Conservation (phyloP, 225 moss, liverwort and hornwort genomes). For the Thuidium tamariscinum region DNA sequence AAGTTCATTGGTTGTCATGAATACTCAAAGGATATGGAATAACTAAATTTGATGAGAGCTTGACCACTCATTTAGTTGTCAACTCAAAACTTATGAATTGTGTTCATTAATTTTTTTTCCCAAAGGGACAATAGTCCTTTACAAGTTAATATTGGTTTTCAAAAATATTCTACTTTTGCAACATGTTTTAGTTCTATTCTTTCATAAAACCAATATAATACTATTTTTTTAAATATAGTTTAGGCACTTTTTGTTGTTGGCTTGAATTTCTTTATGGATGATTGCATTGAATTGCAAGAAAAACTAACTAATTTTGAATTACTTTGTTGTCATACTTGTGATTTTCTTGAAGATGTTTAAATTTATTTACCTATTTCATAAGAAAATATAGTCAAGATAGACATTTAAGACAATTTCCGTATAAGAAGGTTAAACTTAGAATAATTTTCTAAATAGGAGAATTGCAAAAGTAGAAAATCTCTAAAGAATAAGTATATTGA, state of each 20-base stretch:
- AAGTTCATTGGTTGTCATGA: too few relatives aligned
- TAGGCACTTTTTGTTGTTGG: not conserved
- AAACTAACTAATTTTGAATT: too few relatives aligned
- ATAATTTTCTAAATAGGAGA: not conserved
- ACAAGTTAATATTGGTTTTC: not conserved
- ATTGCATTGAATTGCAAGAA: too few relatives aligned
- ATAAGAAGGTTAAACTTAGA: not conserved
- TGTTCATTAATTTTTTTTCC: too few relatives aligned
- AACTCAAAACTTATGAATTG: too few relatives aligned
- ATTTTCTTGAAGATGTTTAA: not conserved
- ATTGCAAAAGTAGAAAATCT: not conserved
- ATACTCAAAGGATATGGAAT: too few relatives aligned
- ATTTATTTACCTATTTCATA: not conserved
- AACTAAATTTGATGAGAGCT: too few relatives aligned
- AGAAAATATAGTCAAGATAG: not conserved
- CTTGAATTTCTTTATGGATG: not conserved
- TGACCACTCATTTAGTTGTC: too few relatives aligned
- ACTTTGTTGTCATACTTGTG: not conserved
- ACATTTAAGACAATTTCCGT: not conserved
- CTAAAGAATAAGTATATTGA: not conserved
- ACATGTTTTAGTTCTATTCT: not conserved
- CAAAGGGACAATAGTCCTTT: too few relatives aligned
- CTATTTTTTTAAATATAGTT: not conserved
- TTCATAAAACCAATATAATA: too few relatives aligned
- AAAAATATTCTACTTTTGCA: rapidly evolving